Conservation (phyloP, 2,329 filamentous ascomycete genomes). For the Pseudogymnoascus sp. region DNA sequence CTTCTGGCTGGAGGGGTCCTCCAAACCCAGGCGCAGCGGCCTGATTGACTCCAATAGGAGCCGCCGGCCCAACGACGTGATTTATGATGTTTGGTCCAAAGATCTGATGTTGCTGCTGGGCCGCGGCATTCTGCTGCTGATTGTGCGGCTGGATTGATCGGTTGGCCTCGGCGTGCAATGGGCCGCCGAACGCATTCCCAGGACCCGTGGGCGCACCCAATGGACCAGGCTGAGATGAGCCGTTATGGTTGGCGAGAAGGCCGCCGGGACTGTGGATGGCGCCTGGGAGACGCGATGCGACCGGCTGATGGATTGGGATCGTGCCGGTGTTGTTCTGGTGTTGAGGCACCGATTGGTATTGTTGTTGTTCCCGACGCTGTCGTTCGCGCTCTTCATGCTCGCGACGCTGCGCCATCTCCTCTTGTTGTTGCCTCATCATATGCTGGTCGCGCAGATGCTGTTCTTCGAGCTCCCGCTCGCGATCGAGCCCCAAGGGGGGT, state of each 20-base stretch:
- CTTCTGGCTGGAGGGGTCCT: slow-evolving; percentile 41
- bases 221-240: slow-evolving; percentile 45
- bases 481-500: slow-evolving; percentile 23
- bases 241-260: slow-evolving; percentile 65
- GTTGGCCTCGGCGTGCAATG: slow-evolving; percentile 43
- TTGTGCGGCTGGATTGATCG: slow-evolving; percentile 44
- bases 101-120: slow-evolving; percentile 47
- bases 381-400: slow-evolving; percentile 51
- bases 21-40: slow-evolving; percentile 60
- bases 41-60: slow-evolving; percentile 48
- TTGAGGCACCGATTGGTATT: slow-evolving; percentile 56
- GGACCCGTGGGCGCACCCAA: slow-evolving; percentile 28
- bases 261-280: slow-evolving; percentile 91
- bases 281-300: slow-evolving; percentile 69
- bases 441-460: slow-evolving; percentile 48
- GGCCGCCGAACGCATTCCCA: slow-evolving; percentile 41
- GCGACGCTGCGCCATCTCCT: slow-evolving; percentile 45
- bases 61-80: slow-evolving; percentile 40
- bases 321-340: slow-evolving; percentile 84
- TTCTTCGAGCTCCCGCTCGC: slow-evolving; percentile 41
- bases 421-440: slow-evolving; percentile 35
- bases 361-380: slow-evolving; percentile 55
- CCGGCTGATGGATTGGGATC: slow-evolving; percentile 88
- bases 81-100: slow-evolving; percentile 42
- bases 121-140: slow-evolving; percentile 33